phyloP scores from a whole-genome alignment of 305 asterid genomes.

The Ilex paraguariensis region DNA sequence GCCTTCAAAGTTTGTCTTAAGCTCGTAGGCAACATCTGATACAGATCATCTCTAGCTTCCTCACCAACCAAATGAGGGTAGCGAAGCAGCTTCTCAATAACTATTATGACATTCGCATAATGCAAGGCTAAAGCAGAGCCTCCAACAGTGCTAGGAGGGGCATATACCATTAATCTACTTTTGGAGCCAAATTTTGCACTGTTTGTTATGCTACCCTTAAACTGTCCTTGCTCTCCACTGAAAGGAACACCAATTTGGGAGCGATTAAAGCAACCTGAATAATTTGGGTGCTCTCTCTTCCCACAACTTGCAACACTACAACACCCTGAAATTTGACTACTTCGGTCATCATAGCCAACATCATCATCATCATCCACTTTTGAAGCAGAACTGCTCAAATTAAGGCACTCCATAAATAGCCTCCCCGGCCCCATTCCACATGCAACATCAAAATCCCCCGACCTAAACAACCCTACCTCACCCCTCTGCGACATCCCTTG shows the following conservation, averaged over 20 bases:
- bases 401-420: conserved; percentile 76
- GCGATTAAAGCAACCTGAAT: conserved; percentile 20
- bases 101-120: conserved; percentile 76
- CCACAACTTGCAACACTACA: conserved; percentile 35
- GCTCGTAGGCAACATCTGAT: conserved; percentile 88
- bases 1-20: conserved; percentile 53
- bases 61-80: conserved; percentile 94
- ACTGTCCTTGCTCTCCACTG: conserved; percentile 20
- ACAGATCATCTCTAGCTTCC: conserved; percentile 87
- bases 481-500: conserved; percentile 31
- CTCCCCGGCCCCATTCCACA: conserved; percentile 79
- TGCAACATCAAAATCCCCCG: conserved; percentile 52
- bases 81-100: conserved; percentile 65
- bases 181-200: conserved; percentile 32
- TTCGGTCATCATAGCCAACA: conserved; percentile 41
- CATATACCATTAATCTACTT: conserved; percentile 36
- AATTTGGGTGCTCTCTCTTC: conserved; percentile 30
- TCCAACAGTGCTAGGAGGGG: conserved; percentile 67
- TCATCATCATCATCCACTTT: conserved; percentile 40
- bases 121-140: conserved; percentile 88
- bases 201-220: conserved; percentile 16
- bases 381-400: conserved; percentile 56
- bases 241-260: conserved; percentile 22
- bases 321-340: conserved; percentile 49
- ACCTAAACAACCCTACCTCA: conserved; percentile 47